Conservation (phyloP, 2,329 filamentous ascomycete genomes). For the Penicillium sp. region DNA sequence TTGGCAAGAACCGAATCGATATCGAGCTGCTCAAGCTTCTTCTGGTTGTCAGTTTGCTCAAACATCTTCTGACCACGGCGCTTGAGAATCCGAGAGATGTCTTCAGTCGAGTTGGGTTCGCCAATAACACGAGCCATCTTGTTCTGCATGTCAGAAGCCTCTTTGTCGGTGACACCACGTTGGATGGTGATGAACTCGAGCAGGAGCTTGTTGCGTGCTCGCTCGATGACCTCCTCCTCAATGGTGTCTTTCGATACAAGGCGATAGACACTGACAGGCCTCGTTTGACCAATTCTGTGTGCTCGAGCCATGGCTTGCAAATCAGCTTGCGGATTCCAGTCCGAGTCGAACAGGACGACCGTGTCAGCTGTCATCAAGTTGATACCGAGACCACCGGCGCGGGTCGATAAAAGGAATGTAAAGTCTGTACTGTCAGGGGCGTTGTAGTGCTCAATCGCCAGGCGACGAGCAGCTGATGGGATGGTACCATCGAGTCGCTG, state of each 20-base stretch:
- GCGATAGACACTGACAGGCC: constrained; percentile 92
- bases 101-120: constrained; percentile 86
- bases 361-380: constrained; percentile 99
- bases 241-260: constrained; percentile 97
- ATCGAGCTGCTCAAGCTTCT: constrained; percentile 93
- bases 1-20: constrained; percentile 97
- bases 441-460: constrained; percentile 98
- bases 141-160: constrained; percentile 76
- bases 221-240: constrained; percentile 94
- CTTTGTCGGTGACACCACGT: constrained; percentile 92
- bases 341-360: constrained; percentile 92
- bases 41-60: constrained; percentile 93
- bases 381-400: constrained; percentile 95
- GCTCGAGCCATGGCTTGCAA: constrained; percentile 97
- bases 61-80: constrained; percentile 99
- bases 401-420: constrained; percentile 90
- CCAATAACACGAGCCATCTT: constrained; percentile 68
- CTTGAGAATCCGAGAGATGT: constrained; percentile 95
- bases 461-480: constrained; percentile 77
- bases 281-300: constrained; percentile 95
- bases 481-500: constrained; percentile 96
- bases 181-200: constrained; percentile 97
- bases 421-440: constrained; percentile 95
- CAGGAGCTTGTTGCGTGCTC: constrained; percentile 94
- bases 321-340: constrained; percentile 97